A percentile compares a stretch with the other conserved stretches of the same genome.
phyloP scores from a whole-genome alignment of 768 basidiomycete genomes.

The Pisolithus orientalis region DNA sequence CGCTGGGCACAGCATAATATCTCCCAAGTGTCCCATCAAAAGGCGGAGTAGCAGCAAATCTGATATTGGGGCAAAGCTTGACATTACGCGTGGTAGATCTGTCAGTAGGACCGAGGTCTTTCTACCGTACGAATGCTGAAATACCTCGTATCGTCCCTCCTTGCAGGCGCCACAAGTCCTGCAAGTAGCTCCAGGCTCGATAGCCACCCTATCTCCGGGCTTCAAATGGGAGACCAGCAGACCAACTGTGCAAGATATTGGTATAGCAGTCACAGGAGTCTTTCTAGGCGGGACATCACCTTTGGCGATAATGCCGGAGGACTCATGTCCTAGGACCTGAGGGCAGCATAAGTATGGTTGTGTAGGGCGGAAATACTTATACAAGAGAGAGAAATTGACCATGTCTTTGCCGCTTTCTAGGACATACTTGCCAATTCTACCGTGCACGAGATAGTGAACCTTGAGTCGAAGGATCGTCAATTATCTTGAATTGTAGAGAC shows the following conservation, averaged over 20 bases:
- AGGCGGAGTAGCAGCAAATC: constrained; percentile 91
- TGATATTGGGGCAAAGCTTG: constrained; percentile 80
- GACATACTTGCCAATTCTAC: constrained; percentile 73
- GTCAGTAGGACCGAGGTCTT: neutral
- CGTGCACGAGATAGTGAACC: constrained; percentile 77
- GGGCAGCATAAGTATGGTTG: neutral
- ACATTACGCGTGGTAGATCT: neutral
- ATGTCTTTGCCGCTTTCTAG: constrained; percentile 63
- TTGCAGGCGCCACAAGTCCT: constrained; percentile 81
- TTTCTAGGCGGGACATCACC: constrained; percentile 30
- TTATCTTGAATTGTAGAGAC: constrained; percentile 5
- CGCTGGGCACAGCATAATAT: constrained; percentile 82
- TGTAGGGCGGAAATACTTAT: neutral
- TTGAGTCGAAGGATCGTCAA: constrained; percentile 23
- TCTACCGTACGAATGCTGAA: neutral
- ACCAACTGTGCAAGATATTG: constrained; percentile 47
- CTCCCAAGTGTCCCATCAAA: constrained; percentile 84
- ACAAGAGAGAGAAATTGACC: constrained; percentile 34
- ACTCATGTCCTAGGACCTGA: constrained; percentile 95
- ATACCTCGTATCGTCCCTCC: constrained; percentile 75
- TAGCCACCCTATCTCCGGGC: constrained; percentile 80
- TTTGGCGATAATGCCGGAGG: constrained; percentile 70
- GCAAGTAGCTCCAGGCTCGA: constrained; percentile 89
- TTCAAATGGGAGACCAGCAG: constrained; percentile 68
- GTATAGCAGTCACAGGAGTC: neutral